Percentiles rank a stretch among this genome's conserved stretches.
phyloP scores from a whole-genome alignment of 768 basidiomycete species.

The Panaeolus papilionaceus region DNA sequence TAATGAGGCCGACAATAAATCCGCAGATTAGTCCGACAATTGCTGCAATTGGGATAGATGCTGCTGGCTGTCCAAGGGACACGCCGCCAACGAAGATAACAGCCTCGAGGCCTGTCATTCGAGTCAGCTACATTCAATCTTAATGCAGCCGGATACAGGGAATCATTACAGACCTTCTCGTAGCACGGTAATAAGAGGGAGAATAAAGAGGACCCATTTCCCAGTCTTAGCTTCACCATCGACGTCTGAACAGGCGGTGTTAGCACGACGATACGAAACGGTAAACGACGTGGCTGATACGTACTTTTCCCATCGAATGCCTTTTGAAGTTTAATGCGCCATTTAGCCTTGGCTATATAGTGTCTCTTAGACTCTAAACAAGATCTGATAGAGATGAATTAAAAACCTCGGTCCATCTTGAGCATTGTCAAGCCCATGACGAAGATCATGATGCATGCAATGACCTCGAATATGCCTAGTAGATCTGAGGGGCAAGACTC shows the following conservation, averaged over 20 bases:
- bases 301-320: constrained; percentile 72
- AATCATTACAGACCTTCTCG: constrained; percentile 69
- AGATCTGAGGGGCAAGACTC: neutral
- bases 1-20: constrained; percentile 71
- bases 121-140: neutral
- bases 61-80: constrained; percentile 81
- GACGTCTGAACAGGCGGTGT: constrained; percentile 37
- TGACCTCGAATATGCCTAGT: constrained; percentile 69
- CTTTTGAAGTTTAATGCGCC: constrained; percentile 85
- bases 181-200: constrained; percentile 91
- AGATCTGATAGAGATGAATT: neutral
- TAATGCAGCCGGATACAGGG: neutral
- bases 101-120: constrained; percentile 73
- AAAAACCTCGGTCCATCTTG: constrained; percentile 80
- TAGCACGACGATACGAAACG: constrained; percentile 6
- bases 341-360: constrained; percentile 79
- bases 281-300: constrained; percentile 21
- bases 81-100: constrained; percentile 96
- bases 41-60: constrained; percentile 88
- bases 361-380: neutral
- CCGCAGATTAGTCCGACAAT: constrained; percentile 87
- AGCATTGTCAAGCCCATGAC: constrained; percentile 95
- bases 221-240: constrained; percentile 59
- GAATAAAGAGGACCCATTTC: constrained; percentile 88
- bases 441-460: constrained; percentile 85